A percentile compares a stretch with the other conserved stretches of the same genome.
phyloP scores from a whole-genome alignment of 768 basidiomycete species.

The Omphalotus guepiniiformis region DNA sequence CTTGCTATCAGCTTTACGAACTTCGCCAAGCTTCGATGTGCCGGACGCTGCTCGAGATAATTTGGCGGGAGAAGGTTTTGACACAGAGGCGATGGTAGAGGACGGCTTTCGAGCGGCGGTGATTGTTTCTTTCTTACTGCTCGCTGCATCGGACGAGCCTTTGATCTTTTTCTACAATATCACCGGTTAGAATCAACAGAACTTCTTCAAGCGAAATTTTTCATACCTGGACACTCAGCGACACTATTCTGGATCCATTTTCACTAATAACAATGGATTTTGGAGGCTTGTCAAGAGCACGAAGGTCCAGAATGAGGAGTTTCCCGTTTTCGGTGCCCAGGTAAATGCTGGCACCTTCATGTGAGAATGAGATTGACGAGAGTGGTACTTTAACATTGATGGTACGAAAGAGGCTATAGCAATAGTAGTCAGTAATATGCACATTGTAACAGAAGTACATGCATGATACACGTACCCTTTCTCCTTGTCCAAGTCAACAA shows the following conservation, averaged over 20 bases:
- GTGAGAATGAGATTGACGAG: slow-evolving; percentile 63
- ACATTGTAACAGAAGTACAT: neutral
- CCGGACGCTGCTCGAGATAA: neutral
- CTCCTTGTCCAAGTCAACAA: slow-evolving; percentile 75
- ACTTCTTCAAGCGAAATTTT: neutral
- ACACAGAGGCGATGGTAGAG: slow-evolving; percentile 4
- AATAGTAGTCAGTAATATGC: slow-evolving; percentile 1
- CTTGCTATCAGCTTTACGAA: neutral
- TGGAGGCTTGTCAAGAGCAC: slow-evolving; percentile 62
- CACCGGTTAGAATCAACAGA: neutral
- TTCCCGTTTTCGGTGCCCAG: slow-evolving; percentile 62
- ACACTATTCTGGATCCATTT: slow-evolving; percentile 41
- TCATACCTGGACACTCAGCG: slow-evolving; percentile 55
- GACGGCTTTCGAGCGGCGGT: slow-evolving; percentile 12
- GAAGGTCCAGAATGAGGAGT: slow-evolving; percentile 59
- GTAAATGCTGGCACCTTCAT: slow-evolving; percentile 64
- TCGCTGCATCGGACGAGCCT: slow-evolving; percentile 2
- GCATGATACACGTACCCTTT: slow-evolving; percentile 44
- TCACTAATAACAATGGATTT: slow-evolving; percentile 50
- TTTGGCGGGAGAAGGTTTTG: neutral
- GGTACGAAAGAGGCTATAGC: slow-evolving; percentile 52
- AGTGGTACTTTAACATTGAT: slow-evolving; percentile 48
- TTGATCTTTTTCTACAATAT: slow-evolving; percentile 11
- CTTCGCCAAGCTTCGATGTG: neutral
- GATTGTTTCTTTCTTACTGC: slow-evolving; percentile 12